Conservation (phyloP, 1,139 yeast genomes). For the Sugiyamaella xylanicola region DNA sequence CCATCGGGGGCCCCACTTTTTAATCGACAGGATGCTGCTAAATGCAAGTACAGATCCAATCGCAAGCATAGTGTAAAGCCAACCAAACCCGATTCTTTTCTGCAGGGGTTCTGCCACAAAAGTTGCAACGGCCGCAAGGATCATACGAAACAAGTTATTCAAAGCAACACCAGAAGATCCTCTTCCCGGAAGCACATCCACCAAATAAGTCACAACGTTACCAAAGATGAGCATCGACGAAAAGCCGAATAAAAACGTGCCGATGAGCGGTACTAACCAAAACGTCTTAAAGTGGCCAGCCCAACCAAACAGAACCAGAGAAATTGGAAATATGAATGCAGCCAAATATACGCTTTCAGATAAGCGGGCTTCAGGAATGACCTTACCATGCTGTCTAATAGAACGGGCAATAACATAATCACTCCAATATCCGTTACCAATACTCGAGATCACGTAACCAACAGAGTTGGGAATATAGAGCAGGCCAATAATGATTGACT, state of each 20-base stretch:
- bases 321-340: conserved; percentile 60
- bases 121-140: conserved; percentile 74
- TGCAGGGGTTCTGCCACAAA: conserved; percentile 70
- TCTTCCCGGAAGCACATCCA: conserved; percentile 82
- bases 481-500: conserved; percentile 66
- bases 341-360: conserved; percentile 75
- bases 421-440: conserved; percentile 79
- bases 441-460: conserved; percentile 70
- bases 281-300: conserved; percentile 62
- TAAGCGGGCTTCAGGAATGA: conserved; percentile 75
- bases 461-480: conserved; percentile 83
- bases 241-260: conserved; percentile 79
- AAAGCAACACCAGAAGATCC: conserved; percentile 90
- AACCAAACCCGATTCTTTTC: conserved; percentile 67
- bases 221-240: conserved; percentile 86
- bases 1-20: conserved; percentile 61
- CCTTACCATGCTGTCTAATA: conserved; percentile 61
- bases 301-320: conserved; percentile 82
- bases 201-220: conserved; percentile 75
- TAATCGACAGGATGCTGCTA: conserved; percentile 52
- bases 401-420: conserved; percentile 61
- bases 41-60: conserved; percentile 51
- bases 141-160: conserved; percentile 72
- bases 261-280: conserved; percentile 77
- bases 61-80: conserved; percentile 65